These are phyloP conservation scores for Dryas integrifolia DNA, from an alignment of 331 rosid genomes.

Conservation along the genomic window DNA sequence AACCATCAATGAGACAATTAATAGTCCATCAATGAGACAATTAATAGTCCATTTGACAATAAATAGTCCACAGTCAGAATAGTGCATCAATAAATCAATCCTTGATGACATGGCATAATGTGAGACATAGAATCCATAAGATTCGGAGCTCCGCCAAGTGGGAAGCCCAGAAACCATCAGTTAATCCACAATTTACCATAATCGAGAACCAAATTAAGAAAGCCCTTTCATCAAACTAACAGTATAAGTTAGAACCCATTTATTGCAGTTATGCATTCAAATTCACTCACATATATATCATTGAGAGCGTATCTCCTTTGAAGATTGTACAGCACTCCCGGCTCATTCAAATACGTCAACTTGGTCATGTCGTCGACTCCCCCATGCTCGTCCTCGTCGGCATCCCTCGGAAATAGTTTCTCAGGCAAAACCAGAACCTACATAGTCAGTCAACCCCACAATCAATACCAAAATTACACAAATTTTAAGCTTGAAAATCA, in stretches of 20 bases:
- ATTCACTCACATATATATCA: conserved; percentile 80
- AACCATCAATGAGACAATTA: not conserved
- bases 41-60: not conserved
- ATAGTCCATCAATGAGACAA: not conserved
- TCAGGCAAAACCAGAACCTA: conserved; percentile 57
- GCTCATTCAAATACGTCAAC: conserved; percentile 87
- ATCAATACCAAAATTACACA: not conserved
- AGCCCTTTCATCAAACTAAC: conserved; percentile 14
- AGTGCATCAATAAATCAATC: not conserved
- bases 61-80: not conserved
- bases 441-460: conserved; percentile 14
- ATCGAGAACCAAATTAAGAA: not conserved
- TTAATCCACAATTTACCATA: not conserved
- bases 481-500: conserved; percentile 7
- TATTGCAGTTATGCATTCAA: not conserved
- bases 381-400: conserved; percentile 91
- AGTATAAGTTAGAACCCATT: not conserved
- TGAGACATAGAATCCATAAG: not conserved
- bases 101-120: not conserved
- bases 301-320: conserved; percentile 84
- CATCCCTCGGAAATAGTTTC: conserved; percentile 69
- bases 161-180: not conserved
- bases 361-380: conserved; percentile 97
- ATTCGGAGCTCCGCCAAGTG: not conserved
- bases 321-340: conserved; percentile 90